These are phyloP conservation scores for Carallia brachiata DNA, from an alignment of 345 rosid genomes.

Conservation along the genomic window DNA sequence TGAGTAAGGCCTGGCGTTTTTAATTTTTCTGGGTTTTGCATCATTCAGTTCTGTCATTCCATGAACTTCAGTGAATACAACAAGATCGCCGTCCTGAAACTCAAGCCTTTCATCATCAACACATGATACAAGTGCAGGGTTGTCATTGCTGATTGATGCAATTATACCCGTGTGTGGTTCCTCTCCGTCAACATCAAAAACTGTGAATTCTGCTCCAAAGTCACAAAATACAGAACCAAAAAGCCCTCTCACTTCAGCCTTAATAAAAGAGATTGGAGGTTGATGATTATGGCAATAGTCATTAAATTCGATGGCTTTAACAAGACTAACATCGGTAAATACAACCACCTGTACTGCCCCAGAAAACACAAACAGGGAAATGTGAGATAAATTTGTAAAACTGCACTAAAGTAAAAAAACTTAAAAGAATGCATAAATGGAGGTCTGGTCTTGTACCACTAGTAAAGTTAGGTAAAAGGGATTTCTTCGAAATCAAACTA, in stretches of 20 bases:
- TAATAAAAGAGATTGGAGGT: constrained; percentile 88
- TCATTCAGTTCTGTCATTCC: constrained; percentile 95
- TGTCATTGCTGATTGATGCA: constrained; percentile 90
- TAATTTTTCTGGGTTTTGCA: constrained; percentile 91
- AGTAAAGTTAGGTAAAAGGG: too few species aligned
- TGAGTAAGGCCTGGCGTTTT: constrained; percentile 80
- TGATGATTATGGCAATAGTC: constrained; percentile 83
- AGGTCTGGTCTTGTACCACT: too few species aligned
- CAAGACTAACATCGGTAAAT: constrained; percentile 72
- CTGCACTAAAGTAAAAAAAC: not conserved
- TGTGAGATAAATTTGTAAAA: not conserved
- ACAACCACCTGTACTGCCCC: constrained; percentile 73
- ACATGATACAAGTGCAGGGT: constrained; percentile 80
- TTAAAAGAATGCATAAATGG: not conserved
- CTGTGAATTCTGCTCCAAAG: constrained; percentile 90
- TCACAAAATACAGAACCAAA: constrained; percentile 96
- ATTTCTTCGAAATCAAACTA: not conserved
- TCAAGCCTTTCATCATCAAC: constrained; percentile 97
- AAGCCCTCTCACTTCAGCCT: constrained; percentile 93
- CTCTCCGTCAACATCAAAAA: constrained; percentile 91
- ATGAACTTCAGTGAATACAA: constrained; percentile 91
- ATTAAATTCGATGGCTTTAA: constrained; percentile 72
- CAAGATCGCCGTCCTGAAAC: constrained; percentile 94
- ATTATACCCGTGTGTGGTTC: constrained; percentile 94
- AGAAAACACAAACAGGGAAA: not conserved